Conservation (phyloP, 2,329 filamentous ascomycete genomes). For the Triangularia setosa region DNA sequence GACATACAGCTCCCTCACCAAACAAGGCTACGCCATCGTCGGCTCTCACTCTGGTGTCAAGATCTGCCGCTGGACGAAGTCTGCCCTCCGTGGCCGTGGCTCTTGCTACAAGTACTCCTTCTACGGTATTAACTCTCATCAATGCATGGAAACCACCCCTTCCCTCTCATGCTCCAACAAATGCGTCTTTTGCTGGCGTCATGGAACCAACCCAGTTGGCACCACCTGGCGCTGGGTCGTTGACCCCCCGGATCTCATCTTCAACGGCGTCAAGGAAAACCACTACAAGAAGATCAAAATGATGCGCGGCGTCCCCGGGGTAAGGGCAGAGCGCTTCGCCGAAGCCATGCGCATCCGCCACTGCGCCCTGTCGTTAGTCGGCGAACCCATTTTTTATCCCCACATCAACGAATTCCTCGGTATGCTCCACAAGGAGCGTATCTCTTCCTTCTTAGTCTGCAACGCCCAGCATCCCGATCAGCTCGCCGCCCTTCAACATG, state of each 20-base stretch:
- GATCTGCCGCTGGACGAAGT: conserved; percentile 98
- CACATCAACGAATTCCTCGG: conserved; percentile 89
- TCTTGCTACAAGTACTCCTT: conserved; percentile 98
- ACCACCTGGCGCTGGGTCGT: conserved; percentile 97
- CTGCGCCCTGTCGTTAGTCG: conserved; percentile 86
- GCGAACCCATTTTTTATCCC: conserved; percentile 98
- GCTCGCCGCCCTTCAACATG: conserved; percentile 72
- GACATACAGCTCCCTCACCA: conserved; percentile 83
- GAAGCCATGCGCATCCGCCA: conserved; percentile 93
- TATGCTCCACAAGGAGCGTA: conserved; percentile 79
- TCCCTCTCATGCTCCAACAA: conserved; percentile 97
- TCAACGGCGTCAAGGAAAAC: conserved; percentile 81
- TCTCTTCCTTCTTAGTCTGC: conserved; percentile 93
- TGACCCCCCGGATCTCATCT: conserved; percentile 85
- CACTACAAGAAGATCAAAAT: conserved; percentile 99
- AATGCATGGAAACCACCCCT: conserved; percentile 97
- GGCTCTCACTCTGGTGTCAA: conserved; percentile 95
- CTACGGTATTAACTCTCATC: conserved; percentile 93
- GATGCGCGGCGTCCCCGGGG: conserved; percentile 89
- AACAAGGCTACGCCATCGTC: conserved; percentile 94
- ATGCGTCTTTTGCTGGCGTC: conserved; percentile 98
- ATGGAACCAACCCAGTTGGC: conserved; percentile 93
- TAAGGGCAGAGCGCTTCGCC: conserved; percentile 83
- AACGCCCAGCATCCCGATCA: conserved; percentile 96
- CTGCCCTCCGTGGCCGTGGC: conserved; percentile 83